A percentile compares a stretch with the other conserved stretches of the same genome.
These are phyloP conservation scores for Hypericum androsaemum DNA, from an alignment of 345 rosid genomes.

Conservation along the genomic window DNA sequence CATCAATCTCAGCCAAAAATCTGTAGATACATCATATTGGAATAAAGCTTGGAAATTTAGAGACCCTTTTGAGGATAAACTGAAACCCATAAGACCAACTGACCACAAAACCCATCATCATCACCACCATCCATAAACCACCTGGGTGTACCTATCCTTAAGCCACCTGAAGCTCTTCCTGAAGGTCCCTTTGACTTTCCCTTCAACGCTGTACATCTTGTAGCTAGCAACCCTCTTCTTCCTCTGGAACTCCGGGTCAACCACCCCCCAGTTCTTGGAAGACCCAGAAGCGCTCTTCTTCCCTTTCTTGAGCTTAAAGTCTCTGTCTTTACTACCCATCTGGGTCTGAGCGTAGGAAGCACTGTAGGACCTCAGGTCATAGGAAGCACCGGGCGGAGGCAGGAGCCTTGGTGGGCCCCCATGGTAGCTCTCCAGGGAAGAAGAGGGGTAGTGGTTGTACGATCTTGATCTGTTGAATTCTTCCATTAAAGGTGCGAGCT, in stretches of 20 bases:
- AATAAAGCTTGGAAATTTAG: no score
- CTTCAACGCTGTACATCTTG: conserved; percentile 77
- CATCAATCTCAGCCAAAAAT: no score
- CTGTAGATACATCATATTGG: no score
- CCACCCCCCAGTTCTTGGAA: conserved; percentile 46
- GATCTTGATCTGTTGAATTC: conserved; percentile 50
- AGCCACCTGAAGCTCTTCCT: conserved; percentile 88
- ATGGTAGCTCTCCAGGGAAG: conserved; percentile 41
- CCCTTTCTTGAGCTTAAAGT: conserved; percentile 47
- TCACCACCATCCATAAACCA: conserved; percentile 84
- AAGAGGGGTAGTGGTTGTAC: neutral
- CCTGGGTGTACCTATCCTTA: conserved; percentile 60
- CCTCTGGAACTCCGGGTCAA: conserved; percentile 83
- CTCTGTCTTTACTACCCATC: conserved; percentile 22
- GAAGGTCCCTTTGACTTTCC: conserved; percentile 79
- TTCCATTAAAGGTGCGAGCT: conserved; percentile 30
- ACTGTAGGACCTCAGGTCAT: conserved; percentile 58
- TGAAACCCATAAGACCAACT: no score
- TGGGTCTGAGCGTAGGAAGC: conserved; percentile 44
- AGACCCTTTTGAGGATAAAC: no score
- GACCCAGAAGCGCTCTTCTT: conserved; percentile 30
- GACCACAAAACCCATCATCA: no score
- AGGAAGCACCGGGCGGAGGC: conserved; percentile 16
- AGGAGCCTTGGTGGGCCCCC: conserved; percentile 25
- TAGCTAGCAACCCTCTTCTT: conserved; percentile 93